A percentile compares a stretch with the other conserved stretches of the same genome.
phyloP scores from a whole-genome alignment of 1,284 basidiomycete species.

The Thecaphora frezii region DNA sequence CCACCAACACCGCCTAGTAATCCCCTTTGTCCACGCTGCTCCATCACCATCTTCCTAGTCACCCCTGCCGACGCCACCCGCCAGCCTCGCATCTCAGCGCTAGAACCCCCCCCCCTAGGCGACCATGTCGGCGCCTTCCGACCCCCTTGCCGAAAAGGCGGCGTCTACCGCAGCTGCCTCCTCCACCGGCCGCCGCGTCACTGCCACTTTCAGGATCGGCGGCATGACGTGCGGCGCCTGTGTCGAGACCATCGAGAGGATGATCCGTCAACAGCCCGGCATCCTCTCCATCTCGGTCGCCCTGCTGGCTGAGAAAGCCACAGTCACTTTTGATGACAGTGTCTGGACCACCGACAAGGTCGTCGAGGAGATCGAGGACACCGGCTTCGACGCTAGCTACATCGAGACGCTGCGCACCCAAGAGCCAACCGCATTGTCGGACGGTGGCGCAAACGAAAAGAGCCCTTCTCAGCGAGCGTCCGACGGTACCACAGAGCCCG shows the following conservation, averaged over 20 bases:
- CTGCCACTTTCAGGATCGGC: constrained; percentile 71
- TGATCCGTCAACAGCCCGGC: constrained; percentile 79
- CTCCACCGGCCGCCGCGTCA: constrained; percentile 13
- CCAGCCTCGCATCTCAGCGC: too few species aligned
- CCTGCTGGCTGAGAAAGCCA: constrained; percentile 86
- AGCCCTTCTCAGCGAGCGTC: too few species aligned
- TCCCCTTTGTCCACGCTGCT: too few species aligned
- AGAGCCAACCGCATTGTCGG: too few species aligned
- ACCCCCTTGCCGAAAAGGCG: constrained; percentile 13
- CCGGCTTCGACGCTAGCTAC: constrained; percentile 77
- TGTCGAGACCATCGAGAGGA: constrained; percentile 91
- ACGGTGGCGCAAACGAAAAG: too few species aligned
- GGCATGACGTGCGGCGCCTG: constrained; percentile 91
- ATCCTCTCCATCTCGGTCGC: constrained; percentile 88
- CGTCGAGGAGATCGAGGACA: constrained; percentile 80
- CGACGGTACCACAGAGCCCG: not conserved
- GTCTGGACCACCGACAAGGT: constrained; percentile 75
- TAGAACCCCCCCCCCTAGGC: too few species aligned
- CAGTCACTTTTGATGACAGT: constrained; percentile 80
- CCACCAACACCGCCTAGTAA: too few species aligned
- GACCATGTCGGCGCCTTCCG: constrained; percentile 14
- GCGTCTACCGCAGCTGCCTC: constrained; percentile 13
- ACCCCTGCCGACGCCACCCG: too few species aligned
- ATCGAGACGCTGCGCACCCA: constrained; percentile 6
- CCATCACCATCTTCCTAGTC: too few species aligned